phyloP scores from a whole-genome alignment of 1,139 yeast species.

The Scheffersomyces insectosa region DNA sequence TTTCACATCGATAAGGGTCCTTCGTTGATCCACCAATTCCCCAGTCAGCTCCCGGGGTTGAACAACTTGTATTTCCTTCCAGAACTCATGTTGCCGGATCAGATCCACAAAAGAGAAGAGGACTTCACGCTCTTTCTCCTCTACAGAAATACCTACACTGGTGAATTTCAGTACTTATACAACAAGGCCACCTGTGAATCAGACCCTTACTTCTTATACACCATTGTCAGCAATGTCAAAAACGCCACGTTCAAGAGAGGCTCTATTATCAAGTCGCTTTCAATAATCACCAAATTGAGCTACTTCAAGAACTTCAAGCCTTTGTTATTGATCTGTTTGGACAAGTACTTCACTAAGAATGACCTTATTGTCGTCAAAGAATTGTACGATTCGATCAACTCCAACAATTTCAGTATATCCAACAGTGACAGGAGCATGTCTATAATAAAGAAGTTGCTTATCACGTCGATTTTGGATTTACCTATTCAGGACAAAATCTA shows the following conservation, averaged over 20 bases:
- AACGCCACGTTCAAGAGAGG: constrained; percentile 53
- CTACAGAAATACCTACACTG: constrained; percentile 39
- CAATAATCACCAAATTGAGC: constrained; percentile 51
- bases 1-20: constrained; percentile 62
- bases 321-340: constrained; percentile 53
- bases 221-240: constrained; percentile 54
- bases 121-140: constrained; percentile 62
- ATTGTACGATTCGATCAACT: constrained; percentile 38
- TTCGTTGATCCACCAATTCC: constrained; percentile 49
- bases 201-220: constrained; percentile 53
- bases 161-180: constrained; percentile 43
- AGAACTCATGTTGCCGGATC: constrained; percentile 67
- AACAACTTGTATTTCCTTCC: constrained; percentile 42
- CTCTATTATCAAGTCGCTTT: constrained; percentile 55
- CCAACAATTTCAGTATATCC: constrained; percentile 31
- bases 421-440: constrained; percentile 30
- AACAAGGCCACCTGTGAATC: constrained; percentile 33
- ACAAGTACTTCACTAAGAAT: constrained; percentile 38
- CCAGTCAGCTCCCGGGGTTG: constrained; percentile 46
- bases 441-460: constrained; percentile 37
- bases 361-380: constrained; percentile 21
- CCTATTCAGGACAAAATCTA: constrained; percentile 49
- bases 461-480: constrained; percentile 48
- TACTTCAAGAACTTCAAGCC: constrained; percentile 64
- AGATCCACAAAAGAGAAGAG: constrained; percentile 58